These are phyloP conservation scores for Rubroboletus satanas DNA, from an alignment of 768 basidiomycete genomes.

Conservation along the genomic window DNA sequence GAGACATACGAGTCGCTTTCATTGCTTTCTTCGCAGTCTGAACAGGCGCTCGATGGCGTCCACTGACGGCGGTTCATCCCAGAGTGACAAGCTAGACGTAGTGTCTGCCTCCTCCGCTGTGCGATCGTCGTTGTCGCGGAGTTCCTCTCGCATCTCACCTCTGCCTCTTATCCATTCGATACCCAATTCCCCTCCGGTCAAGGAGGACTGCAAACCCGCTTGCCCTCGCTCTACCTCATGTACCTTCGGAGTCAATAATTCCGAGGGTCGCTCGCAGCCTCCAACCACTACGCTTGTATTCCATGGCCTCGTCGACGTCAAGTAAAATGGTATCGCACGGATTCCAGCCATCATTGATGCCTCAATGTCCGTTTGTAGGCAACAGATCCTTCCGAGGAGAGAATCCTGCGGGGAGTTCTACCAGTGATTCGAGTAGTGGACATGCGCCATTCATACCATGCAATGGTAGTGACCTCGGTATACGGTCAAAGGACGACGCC, in stretches of 20 bases:
- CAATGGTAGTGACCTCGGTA: conserved; percentile 51
- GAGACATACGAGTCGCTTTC: conserved; percentile 10
- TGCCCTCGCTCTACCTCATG: conserved; percentile 1
- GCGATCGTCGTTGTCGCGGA: conserved; percentile 16
- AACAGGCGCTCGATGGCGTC: conserved; percentile 10
- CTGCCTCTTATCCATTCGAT: conserved; percentile 23
- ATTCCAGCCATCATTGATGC: conserved; percentile 23
- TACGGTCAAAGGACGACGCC: too few species aligned
- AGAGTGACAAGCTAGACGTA: conserved; percentile 26
- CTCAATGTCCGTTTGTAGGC: conserved; percentile 45
- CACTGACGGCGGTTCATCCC: conserved; percentile 1
- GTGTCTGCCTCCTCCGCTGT: conserved; percentile 9
- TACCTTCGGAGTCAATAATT: conserved; percentile 4
- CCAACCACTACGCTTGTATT: too few species aligned
- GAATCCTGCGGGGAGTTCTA: conserved; percentile 55
- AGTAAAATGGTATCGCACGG: conserved; percentile 26
- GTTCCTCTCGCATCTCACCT: conserved; percentile 21
- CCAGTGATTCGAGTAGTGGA: too few species aligned
- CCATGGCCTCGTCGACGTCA: background rate
- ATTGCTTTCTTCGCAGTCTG: conserved; percentile 8
- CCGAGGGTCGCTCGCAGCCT: conserved; percentile 3
- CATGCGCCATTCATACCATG: too few species aligned
- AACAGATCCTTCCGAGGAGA: conserved; percentile 43
- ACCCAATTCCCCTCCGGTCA: background rate
- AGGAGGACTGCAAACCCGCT: conserved; percentile 15